These are phyloP conservation scores for Adansonia gregorii DNA, from an alignment of 441 rosid species.

Conservation along the genomic window DNA sequence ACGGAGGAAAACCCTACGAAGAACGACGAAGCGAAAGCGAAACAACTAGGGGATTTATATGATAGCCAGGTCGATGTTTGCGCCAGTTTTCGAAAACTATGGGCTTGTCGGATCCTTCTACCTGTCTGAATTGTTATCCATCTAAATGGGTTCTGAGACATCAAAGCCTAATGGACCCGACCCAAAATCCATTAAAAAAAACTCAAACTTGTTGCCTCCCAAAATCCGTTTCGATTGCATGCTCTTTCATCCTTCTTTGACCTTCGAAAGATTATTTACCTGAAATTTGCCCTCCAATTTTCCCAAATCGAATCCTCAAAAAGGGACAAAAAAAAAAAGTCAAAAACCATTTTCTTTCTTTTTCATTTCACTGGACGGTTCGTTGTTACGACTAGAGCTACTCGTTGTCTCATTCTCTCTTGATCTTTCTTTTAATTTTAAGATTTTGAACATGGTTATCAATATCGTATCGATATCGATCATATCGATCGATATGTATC, in stretches of 20 bases:
- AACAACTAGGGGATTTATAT: neutral
- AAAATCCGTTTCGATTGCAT: neutral
- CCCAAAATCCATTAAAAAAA: neutral
- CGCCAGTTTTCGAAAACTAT: neutral
- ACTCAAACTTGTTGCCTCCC: conserved; percentile 25
- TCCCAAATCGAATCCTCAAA: neutral
- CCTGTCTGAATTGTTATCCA: neutral
- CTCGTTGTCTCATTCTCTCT: neutral
- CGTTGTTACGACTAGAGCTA: neutral
- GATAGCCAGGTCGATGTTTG: neutral
- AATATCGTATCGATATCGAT: too few species aligned
- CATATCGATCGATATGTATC: too few species aligned
- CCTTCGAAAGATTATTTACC: neutral
- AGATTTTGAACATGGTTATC: too few species aligned
- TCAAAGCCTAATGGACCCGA: neutral
- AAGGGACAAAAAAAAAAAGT: neutral
- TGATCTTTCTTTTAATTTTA: conserved; percentile 9
- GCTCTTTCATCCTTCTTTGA: neutral
- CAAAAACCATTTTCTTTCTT: neutral
- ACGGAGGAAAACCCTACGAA: conserved; percentile 25
- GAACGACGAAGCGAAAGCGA: neutral
- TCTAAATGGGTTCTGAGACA: neutral
- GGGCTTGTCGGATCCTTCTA: neutral
- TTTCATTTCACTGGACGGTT: neutral
- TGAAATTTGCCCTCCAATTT: conserved; percentile 10